A percentile compares a stretch with the other conserved stretches of the same genome.
These are phyloP conservation scores for Opeltia flavorubescens DNA, from an alignment of 495 filamentous ascomycete species.

Conservation along the genomic window DNA sequence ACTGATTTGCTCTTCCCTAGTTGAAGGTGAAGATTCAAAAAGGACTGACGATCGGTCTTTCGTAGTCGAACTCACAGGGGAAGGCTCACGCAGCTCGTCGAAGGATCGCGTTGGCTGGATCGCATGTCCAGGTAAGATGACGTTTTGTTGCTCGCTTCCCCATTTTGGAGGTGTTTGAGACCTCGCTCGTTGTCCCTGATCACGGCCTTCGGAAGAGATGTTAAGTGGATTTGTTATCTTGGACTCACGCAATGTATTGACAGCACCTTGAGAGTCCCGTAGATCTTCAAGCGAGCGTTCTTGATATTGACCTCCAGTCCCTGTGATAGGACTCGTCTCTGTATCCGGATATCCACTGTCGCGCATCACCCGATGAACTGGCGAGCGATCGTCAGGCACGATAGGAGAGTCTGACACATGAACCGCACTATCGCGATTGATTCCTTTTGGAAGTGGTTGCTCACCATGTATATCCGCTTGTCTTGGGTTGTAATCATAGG, in stretches of 20 bases:
- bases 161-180: neutral
- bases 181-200: neutral
- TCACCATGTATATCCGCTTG: neutral
- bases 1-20: constrained; percentile 11
- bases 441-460: neutral
- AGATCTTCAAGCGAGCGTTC: neutral
- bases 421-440: constrained; percentile 35
- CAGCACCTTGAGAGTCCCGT: neutral
- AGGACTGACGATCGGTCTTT: constrained; percentile 40
- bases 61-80: constrained; percentile 34
- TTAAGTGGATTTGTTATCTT: neutral
- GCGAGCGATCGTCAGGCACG: constrained; percentile 11
- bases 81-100: constrained; percentile 17
- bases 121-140: constrained; percentile 1
- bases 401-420: constrained; percentile 36
- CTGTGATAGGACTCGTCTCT: constrained; percentile 14
- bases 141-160: neutral
- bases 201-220: neutral
- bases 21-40: constrained; percentile 39
- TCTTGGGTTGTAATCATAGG: neutral
- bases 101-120: constrained; percentile 5
- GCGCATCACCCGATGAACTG: constrained; percentile 16
- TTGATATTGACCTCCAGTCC: neutral
- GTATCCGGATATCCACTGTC: constrained; percentile 32
- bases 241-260: neutral